Conservation (phyloP, 2,329 filamentous ascomycete genomes). For the Trichophyton benhamiae region DNA sequence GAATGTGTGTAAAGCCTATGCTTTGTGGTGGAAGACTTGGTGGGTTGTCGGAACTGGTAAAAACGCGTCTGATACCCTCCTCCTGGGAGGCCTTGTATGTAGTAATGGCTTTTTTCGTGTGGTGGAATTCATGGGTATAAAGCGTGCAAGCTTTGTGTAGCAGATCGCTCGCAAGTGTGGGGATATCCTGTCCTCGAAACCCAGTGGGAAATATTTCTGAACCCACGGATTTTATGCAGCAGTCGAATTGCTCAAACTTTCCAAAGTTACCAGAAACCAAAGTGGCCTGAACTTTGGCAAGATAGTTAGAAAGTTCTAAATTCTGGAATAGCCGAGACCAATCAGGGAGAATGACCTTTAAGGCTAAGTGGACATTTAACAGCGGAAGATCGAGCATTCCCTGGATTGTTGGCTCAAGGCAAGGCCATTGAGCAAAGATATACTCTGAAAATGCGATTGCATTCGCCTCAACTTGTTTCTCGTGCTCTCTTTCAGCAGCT, state of each 20-base stretch:
- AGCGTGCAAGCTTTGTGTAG: background rate
- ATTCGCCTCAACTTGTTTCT: conserved; percentile 7
- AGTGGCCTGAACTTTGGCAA: conserved; percentile 34
- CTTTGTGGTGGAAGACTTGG: background rate
- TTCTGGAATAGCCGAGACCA: conserved; percentile 43
- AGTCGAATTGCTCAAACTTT: background rate
- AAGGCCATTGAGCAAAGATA: conserved; percentile 13
- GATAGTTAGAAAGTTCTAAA: conserved; percentile 33
- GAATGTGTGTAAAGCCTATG: background rate
- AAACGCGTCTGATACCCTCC: background rate
- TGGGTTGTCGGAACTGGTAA: background rate
- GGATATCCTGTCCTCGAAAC: background rate
- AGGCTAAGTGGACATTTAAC: conserved; percentile 19
- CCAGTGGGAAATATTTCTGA: background rate
- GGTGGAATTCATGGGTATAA: background rate
- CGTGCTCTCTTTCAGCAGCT: conserved; percentile 5
- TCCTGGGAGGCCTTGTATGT: too few species aligned
- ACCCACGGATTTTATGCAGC: background rate
- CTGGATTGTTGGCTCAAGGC: conserved; percentile 7
- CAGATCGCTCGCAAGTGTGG: background rate
- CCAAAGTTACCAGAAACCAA: conserved; percentile 20
- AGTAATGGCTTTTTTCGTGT: background rate
- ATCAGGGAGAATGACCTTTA: conserved; percentile 32
- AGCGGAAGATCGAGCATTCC: background rate
- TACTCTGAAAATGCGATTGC: conserved; percentile 10